Percentiles rank a stretch among this genome's conserved stretches.
These are phyloP conservation scores for Penicillium sp. DNA, from an alignment of 2,329 filamentous ascomycete species.

Conservation along the genomic window DNA sequence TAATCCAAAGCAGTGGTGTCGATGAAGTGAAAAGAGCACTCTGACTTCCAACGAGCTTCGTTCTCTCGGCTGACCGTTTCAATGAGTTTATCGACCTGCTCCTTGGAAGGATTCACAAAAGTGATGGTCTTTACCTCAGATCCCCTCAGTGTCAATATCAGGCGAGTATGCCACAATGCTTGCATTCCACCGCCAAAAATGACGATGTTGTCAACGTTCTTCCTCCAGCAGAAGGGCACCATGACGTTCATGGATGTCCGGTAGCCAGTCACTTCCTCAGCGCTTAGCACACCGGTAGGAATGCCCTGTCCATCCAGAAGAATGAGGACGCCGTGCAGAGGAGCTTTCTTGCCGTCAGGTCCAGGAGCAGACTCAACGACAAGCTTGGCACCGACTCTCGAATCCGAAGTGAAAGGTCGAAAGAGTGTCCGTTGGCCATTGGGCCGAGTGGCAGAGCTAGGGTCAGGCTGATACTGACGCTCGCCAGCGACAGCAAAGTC, in stretches of 20 bases:
- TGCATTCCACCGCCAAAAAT: slow-evolving; percentile 50
- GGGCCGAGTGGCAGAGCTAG: slow-evolving; percentile 17
- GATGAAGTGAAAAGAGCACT: slow-evolving; percentile 2
- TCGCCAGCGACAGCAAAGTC: slow-evolving; percentile 12
- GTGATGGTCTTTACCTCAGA: slow-evolving; percentile 16
- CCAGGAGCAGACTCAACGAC: slow-evolving; percentile 17
- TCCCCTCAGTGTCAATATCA: slow-evolving; percentile 51
- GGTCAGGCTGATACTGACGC: slow-evolving; percentile 19
- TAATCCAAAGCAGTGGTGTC: neutral
- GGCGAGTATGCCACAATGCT: slow-evolving; percentile 47
- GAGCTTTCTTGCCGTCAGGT: slow-evolving; percentile 58
- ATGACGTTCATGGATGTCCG: slow-evolving; percentile 72
- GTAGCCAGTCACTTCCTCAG: slow-evolving; percentile 73
- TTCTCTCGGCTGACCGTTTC: slow-evolving; percentile 11
- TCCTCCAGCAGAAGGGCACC: slow-evolving; percentile 42
- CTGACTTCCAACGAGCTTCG: slow-evolving; percentile 10
- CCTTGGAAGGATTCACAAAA: slow-evolving; percentile 5
- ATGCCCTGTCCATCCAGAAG: slow-evolving; percentile 12
- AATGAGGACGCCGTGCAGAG: slow-evolving; percentile 14
- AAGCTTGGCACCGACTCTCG: slow-evolving; percentile 22
- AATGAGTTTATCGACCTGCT: slow-evolving; percentile 8
- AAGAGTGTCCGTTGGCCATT: slow-evolving; percentile 25
- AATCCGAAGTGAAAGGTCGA: slow-evolving; percentile 24
- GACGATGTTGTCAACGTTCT: slow-evolving; percentile 32
- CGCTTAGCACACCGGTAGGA: slow-evolving; percentile 66